Evolutionary conservation across 495 filamentous ascomycete genomes (phyloP), one percentile per base, ranked within the genome.

Genomic region (Aspergillus homomorphus): DNA sequence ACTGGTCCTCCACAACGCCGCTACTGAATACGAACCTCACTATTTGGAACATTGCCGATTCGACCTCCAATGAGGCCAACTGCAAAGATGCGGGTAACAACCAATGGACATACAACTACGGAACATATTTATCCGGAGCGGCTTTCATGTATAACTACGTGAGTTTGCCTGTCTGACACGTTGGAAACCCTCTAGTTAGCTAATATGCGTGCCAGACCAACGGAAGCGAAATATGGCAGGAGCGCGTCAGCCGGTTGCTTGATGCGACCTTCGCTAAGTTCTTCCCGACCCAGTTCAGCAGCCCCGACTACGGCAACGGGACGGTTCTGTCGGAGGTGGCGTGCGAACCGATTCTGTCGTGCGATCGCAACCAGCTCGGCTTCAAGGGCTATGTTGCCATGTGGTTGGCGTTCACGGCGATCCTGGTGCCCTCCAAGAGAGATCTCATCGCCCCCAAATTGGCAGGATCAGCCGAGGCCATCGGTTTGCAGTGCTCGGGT

Each of bases 381-480:
- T 92, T 92, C 79, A 92, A 91, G 68, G 87, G 86, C 5, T 90
- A 88, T 66, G 76, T 89, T 2, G 73, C 87, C 3, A 83, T 89
- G 21, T 91, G 88, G 86, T 80, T 94, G 77, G 87, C 87, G 3
- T 77, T 83, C 12, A 84, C 86, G 3, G 84, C 84, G 1, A 86
- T 88, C 56, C 80, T 90, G 4, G 71, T 67, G 1, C 71, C 74
- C 6, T 86, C 78, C 66, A 89, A 84, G 1, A 74, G 69, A 30
- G 68, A 78, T 28, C 64, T 63, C 10, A 82, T 93, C 67, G 82
- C 82, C 67, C 83, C 84, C 0, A 79, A 85, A 45, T 75, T 94
- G 15, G 67, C 70, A 23, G 76, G 82, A 6, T 87, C 85, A 2
- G 87, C 86, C 20, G 51, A 68, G 42, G 89, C 85, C 1, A 89